phyloP scores from a whole-genome alignment of 345 rosid genomes.

The Noccaea bulbosa region DNA sequence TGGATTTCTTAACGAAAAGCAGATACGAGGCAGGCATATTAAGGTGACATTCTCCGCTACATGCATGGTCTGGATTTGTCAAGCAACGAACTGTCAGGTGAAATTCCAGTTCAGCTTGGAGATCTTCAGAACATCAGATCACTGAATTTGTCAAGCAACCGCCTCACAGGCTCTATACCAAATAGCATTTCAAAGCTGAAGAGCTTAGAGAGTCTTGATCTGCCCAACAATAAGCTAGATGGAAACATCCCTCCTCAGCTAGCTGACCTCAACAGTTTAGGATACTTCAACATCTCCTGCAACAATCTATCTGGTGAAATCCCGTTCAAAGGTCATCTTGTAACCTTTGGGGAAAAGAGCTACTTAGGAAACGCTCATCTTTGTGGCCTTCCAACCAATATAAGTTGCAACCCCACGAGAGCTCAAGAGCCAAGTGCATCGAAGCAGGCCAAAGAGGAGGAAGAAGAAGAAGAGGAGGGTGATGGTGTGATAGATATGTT shows the following conservation, averaged over 20 bases:
- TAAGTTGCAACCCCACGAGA: conserved; percentile 1
- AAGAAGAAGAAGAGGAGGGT: conserved; percentile 9
- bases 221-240: conserved; percentile 61
- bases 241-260: conserved; percentile 63
- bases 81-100: conserved; percentile 55
- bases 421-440: conserved; percentile 6
- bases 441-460: neutral
- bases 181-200: conserved; percentile 53
- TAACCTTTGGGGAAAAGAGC: conserved; percentile 4
- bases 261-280: conserved; percentile 49
- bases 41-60: conserved; percentile 40
- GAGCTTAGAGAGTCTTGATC: conserved; percentile 50
- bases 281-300: conserved; percentile 59
- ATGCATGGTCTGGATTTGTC: conserved; percentile 64
- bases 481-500: conserved; percentile 27
- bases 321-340: conserved; percentile 43
- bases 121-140: conserved; percentile 50
- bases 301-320: conserved; percentile 74
- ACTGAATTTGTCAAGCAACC: conserved; percentile 55
- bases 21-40: conserved; percentile 25
- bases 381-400: conserved; percentile 31
- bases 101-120: conserved; percentile 58
- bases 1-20: conserved; percentile 30
- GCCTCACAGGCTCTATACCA: conserved; percentile 60
- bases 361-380: conserved; percentile 23